Evolutionary conservation across 2,329 filamentous ascomycete genomes (phyloP).

Genomic region (Ophiostoma ips): DNA sequence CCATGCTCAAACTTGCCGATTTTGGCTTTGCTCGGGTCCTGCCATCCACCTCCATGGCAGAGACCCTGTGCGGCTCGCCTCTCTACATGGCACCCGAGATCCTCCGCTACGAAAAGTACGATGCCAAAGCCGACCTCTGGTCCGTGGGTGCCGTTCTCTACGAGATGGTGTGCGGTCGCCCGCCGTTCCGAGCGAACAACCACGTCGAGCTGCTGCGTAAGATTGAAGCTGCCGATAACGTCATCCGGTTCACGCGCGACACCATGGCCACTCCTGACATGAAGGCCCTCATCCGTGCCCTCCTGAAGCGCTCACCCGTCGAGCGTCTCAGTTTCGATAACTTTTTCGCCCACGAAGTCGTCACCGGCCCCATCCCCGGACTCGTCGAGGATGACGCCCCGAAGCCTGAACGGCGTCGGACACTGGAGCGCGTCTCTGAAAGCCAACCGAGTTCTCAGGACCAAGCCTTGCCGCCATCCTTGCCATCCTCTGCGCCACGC

Average conservation of each 20-base stretch:
- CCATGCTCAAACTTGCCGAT: slow-evolving; percentile 95
- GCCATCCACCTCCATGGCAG: slow-evolving; percentile 79
- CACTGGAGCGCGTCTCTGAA: slow-evolving; percentile 13
- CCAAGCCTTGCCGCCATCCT: neutral
- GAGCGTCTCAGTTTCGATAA: slow-evolving; percentile 76
- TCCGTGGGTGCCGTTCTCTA: slow-evolving; percentile 91
- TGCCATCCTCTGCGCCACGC: neutral
- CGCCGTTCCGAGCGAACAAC: slow-evolving; percentile 83
- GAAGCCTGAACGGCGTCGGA: slow-evolving; percentile 15
- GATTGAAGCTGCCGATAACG: slow-evolving; percentile 80
- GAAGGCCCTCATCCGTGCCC: slow-evolving; percentile 63
- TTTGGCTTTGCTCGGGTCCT: slow-evolving; percentile 96
- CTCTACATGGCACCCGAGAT: slow-evolving; percentile 99
- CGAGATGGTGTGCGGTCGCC: slow-evolving; percentile 84
- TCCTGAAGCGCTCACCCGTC: slow-evolving; percentile 75
- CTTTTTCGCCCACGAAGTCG: slow-evolving; percentile 65
- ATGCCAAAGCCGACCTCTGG: slow-evolving; percentile 94
- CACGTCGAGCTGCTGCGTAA: slow-evolving; percentile 87
- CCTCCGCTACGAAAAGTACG: slow-evolving; percentile 90
- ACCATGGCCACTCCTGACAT: slow-evolving; percentile 58
- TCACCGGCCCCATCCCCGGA: slow-evolving; percentile 64
- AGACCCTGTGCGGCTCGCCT: slow-evolving; percentile 91
- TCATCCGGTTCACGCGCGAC: slow-evolving; percentile 69
- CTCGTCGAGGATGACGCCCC: slow-evolving; percentile 64
- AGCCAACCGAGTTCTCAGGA: neutral